Base-by-base conservation (phyloP, 2,329 filamentous ascomycete species). In the Trematosphaeria pertusa region DNA sequence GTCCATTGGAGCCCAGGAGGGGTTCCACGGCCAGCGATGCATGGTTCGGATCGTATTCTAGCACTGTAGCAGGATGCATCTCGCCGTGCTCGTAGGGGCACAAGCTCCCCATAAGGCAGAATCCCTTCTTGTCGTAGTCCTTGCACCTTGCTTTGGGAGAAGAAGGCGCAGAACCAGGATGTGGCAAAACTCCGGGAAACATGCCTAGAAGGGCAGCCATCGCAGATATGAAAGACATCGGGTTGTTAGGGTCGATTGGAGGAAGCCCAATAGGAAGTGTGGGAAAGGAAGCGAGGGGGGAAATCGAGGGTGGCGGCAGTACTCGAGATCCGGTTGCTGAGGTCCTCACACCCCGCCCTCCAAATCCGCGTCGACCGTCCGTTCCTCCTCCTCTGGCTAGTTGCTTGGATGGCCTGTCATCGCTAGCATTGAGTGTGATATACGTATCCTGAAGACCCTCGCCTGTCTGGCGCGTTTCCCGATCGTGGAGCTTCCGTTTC, bases 81-180 rank as follows among this genome's bases (percentile, higher is more conserved):
- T 79, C 77, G 7, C 82, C 84, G 64, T 93, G 89, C 57, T 90
- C 84, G 59, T 82, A 91, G 30, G 77, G 80, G 70, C 89, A 92
- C 17, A 78, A 81, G 58, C 78, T 83, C 3, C 87, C 87, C 30
- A 84, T 75, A 5, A 84, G 79, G 63, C 89, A 92, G 60, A 82
- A 89, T 0, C 89, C 89, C 57, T 88, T 88, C 1, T 75, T 82
- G 47, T 90, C 87, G 59, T 88, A 91, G 66, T 90, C 86, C 46
- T 81, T 78, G 62, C 88, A 92, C 47, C 83, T 78, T 46, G 77
- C 73, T 61, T 58, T 74, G n/a, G 60, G n/a, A n/a, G n/a, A n/a
- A n/a, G n/a, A n/a, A n/a, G n/a, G n/a, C n/a, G n/a, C n/a, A n/a
- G n/a, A n/a, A n/a, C 42, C 64, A 41, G 33, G 33, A n/a, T 42